Evolutionary conservation across 108 stramenopile genomes (phyloP).

Genomic region (Nannochloropsis granulata): DNA sequence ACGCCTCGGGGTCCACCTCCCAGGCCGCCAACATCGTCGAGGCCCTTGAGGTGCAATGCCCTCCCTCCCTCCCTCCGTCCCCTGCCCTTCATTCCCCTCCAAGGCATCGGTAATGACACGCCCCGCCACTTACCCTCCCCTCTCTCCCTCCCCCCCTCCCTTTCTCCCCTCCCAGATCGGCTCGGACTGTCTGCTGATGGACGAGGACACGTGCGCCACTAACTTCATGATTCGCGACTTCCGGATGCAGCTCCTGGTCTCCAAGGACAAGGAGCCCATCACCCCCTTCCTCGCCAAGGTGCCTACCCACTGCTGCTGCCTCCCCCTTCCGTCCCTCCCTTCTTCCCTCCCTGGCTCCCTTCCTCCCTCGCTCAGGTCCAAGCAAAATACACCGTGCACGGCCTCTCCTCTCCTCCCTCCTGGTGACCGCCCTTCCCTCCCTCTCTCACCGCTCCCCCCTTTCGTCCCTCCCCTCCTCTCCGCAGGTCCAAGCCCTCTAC

Average conservation of each 20-base stretch:
- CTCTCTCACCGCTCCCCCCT: not conserved
- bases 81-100: not conserved
- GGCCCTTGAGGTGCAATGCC: slow-evolving; percentile 52
- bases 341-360: not conserved
- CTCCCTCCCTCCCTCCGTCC: not conserved
- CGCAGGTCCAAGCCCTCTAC: slow-evolving; percentile 54
- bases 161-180: slow-evolving; percentile 51
- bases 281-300: slow-evolving; percentile 77
- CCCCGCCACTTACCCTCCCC: not conserved
- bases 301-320: no score
- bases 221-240: slow-evolving; percentile 90
- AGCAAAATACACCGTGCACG: no score
- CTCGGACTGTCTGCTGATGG: slow-evolving; percentile 66
- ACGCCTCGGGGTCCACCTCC: slow-evolving; percentile 81
- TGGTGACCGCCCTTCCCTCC: not conserved
- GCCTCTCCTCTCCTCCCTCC: not conserved
- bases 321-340: not conserved
- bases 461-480: not conserved
- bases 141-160: not conserved
- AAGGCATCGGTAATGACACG: not conserved
- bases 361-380: not conserved
- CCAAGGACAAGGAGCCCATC: slow-evolving; percentile 81
- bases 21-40: slow-evolving; percentile 85
- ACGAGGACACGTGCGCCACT: slow-evolving; percentile 91
- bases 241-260: slow-evolving; percentile 79